Base-by-base conservation (phyloP, 2,329 filamentous ascomycete species). In the Albifimbria verrucaria region DNA sequence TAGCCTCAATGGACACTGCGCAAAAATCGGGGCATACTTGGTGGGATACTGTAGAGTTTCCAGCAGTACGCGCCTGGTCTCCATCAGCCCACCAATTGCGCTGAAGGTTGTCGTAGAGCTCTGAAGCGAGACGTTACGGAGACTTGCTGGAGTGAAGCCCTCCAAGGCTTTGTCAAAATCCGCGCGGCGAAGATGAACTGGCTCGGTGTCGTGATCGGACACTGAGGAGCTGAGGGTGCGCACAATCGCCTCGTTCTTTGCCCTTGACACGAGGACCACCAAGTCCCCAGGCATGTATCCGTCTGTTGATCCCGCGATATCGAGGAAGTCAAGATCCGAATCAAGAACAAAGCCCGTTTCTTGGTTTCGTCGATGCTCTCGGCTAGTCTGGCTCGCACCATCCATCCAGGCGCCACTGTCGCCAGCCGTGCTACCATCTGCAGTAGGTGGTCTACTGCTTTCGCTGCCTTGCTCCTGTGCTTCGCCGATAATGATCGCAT, bases 211-310 rank as follows among this genome's bases (percentile, higher is more conserved):
- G 1, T 74, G 70, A 43, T 77, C 73, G n/a, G 70, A 70, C 0
- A 75, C 64, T 0, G 72, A 70, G 56, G 80, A 79, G 44, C 76
- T 75, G 24, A 97, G 87, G 7, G 88, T 87, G 10, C 93, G 88
- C 61, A 97, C 96, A 17, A 99, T 81, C 23, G 93, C 90, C 72
- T 97, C 94, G 62, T 93, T 96, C 51, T 92, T 85, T 36, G 94
- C 93, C 54, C 94, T 83, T 11, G 90, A 87, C 18, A 96, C 89
- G 11, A 99, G 82, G 2, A 97, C 80, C 17, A 88, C 86, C 36
- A 99, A 78, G 68, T 99, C 94, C 3, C 92, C 94, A 1, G 94
- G 93, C 92, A 97, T 97, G 67, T 97, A 99, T 1, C 94, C 94
- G 66, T 99, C 94, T 0, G 93, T 97, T 61, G 93, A 88, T 2